A percentile compares a stretch with the other conserved stretches of the same genome.
These are phyloP conservation scores for Penicillium diatomitis DNA, from an alignment of 495 filamentous ascomycete genomes.

Conservation along the genomic window DNA sequence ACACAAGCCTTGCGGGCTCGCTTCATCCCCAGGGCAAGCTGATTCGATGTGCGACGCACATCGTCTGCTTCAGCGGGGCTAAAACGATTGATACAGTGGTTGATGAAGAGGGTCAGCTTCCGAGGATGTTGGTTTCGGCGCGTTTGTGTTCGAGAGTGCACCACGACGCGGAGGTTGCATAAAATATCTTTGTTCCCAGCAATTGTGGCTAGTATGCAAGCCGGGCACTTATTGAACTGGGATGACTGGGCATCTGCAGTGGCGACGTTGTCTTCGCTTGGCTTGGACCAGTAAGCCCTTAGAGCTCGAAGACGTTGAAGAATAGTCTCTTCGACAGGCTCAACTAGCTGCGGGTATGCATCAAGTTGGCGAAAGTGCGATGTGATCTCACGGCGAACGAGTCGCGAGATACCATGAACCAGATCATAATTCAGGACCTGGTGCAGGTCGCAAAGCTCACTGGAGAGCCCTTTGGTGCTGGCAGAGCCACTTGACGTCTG, in stretches of 20 bases:
- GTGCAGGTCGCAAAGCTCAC: conserved; percentile 10
- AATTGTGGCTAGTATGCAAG: conserved; percentile 34
- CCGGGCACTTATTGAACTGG: conserved; percentile 29
- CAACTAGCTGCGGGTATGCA: conserved; percentile 9
- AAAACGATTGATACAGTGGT: conserved; percentile 14
- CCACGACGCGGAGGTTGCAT: conserved; percentile 18
- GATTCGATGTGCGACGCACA: conserved; percentile 3
- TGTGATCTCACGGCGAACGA: conserved; percentile 23
- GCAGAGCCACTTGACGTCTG: not conserved
- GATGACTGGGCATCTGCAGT: conserved; percentile 7
- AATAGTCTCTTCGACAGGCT: conserved; percentile 1
- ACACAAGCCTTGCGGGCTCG: conserved; percentile 16
- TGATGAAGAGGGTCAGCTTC: conserved; percentile 19
- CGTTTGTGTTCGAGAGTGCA: conserved; percentile 24
- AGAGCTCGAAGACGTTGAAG: conserved; percentile 14
- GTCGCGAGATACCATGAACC: conserved; percentile 10
- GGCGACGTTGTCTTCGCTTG: not conserved
- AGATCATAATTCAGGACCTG: conserved; percentile 15
- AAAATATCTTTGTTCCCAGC: conserved; percentile 10
- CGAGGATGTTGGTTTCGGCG: conserved; percentile 11
- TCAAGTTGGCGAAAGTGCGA: conserved; percentile 17
- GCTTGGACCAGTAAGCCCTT: conserved; percentile 24
- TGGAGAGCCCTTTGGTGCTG: not conserved
- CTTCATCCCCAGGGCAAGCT: conserved; percentile 16
- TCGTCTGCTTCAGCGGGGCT: conserved; percentile 2